Conservation (phyloP, 2,329 filamentous ascomycete genomes). For the Harringtonia lauricola region DNA sequence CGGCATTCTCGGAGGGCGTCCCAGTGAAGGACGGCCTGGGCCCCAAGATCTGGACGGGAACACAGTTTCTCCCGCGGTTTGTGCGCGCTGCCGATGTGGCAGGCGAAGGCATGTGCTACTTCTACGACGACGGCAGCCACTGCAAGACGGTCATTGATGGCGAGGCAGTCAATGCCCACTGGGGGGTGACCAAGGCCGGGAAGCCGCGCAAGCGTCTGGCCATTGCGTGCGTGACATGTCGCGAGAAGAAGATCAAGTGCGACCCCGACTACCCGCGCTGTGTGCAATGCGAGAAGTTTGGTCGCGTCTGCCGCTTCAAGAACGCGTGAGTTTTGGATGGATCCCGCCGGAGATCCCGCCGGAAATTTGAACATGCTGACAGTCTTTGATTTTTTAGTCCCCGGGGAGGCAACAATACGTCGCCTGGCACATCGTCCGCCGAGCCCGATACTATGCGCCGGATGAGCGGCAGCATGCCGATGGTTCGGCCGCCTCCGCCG, state of each 20-base stretch:
- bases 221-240: conserved; percentile 85
- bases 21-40: conserved; percentile 49
- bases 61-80: conserved; percentile 56
- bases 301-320: conserved; percentile 73
- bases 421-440: conserved; percentile 39
- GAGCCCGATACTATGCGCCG: conserved; percentile 36
- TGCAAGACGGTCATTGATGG: conserved; percentile 79
- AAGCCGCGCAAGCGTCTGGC: conserved; percentile 86
- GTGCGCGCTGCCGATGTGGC: conserved; percentile 55
- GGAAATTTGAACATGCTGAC: neutral
- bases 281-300: conserved; percentile 86
- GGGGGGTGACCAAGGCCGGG: conserved; percentile 89
- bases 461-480: conserved; percentile 12
- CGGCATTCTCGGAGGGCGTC: conserved; percentile 30
- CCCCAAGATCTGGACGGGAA: conserved; percentile 60
- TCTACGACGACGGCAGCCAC: conserved; percentile 76
- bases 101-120: conserved; percentile 72
- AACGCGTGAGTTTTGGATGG: conserved; percentile 82
- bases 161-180: conserved; percentile 77
- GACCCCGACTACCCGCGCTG: conserved; percentile 82
- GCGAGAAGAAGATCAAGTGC: conserved; percentile 97
- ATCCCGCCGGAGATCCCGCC: neutral
- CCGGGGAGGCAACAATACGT: conserved; percentile 46
- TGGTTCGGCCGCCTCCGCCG: conserved; percentile 19
- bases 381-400: conserved; percentile 26